These are phyloP conservation scores for Penicillium decumbens DNA, from an alignment of 2,329 filamentous ascomycete genomes.

Conservation along the genomic window DNA sequence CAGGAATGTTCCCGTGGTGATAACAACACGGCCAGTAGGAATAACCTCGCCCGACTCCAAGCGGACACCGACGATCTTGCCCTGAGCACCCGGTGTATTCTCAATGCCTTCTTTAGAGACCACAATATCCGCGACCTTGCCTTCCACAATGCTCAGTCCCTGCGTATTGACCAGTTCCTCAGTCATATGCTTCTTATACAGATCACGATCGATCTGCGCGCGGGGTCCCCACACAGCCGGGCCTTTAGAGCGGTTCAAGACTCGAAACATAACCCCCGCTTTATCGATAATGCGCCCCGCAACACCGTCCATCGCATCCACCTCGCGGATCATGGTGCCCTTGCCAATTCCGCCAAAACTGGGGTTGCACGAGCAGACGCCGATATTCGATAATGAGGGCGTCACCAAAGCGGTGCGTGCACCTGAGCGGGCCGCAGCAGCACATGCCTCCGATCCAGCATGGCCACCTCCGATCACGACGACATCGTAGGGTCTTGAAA, in stretches of 20 bases:
- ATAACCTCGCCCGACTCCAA: constrained; percentile 84
- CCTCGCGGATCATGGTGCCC: constrained; percentile 89
- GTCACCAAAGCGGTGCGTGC: constrained; percentile 87
- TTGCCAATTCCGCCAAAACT: constrained; percentile 99
- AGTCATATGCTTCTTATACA: constrained; percentile 89
- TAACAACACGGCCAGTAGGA: constrained; percentile 74
- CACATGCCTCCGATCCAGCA: constrained; percentile 88
- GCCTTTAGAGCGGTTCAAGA: constrained; percentile 83
- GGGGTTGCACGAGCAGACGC: constrained; percentile 93
- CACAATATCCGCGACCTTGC: constrained; percentile 89
- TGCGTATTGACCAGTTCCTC: constrained; percentile 75
- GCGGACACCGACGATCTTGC: constrained; percentile 76
- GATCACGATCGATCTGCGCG: constrained; percentile 85
- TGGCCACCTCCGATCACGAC: constrained; percentile 94
- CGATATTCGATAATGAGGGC: constrained; percentile 80
- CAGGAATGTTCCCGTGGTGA: constrained; percentile 93
- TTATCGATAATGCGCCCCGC: constrained; percentile 87
- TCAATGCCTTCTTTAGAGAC: constrained; percentile 54
- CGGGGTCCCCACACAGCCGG: constrained; percentile 95
- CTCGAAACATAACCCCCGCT: constrained; percentile 86
- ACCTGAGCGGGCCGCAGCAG: constrained; percentile 82
- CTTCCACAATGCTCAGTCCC: constrained; percentile 74
- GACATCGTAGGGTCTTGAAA: constrained; percentile 71
- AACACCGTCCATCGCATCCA: constrained; percentile 89
- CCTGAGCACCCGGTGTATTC: constrained; percentile 51